Evolutionary conservation across 345 rosid species (phyloP), one percentile per base, ranked within the genome.

Genomic region (Triadica sebifera): DNA sequence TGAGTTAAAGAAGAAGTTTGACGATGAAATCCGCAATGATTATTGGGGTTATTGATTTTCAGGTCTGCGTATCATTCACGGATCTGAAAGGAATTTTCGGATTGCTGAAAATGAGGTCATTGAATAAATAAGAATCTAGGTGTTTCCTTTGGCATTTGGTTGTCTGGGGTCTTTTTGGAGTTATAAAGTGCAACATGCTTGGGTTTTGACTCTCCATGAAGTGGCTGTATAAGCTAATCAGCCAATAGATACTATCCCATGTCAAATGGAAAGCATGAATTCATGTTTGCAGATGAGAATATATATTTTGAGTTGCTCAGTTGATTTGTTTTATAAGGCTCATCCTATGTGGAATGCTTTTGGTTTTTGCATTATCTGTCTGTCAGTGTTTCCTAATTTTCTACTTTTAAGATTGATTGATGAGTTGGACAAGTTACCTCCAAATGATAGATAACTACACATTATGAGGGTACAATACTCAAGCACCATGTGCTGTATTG

Each of bases 11-110:
- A 85, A 96, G 96, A 89, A 93, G 84, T 93, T 93, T 37, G 99
- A 96, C 75, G 99, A 96, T 34, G 99, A 93, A 81, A 96, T 96
- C 84, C 91, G 99, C 70, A 96, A 96, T 15, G 99, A 96, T 83
- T 53, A 91, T 77, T 96, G 96, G 97, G 99, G 99, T 62, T 96
- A 90, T 69, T 81, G 83, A 80, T 67, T 51, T 22, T 50, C 46
- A 38, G 46, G 66, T 37, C 45, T 62, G 45, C 37, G 12, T 29
- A 29, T 16, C 43, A 62, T 46, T 49, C 45, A 68, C 8, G 37
- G 25, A 15, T 49, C 17, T 15, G 15, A 67, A 24, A 49, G 1
- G 59, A 51, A 68, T 29, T 49, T 51, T 63, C 67, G 8, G 25
- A 16, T 62, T 62, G 66, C 39, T 53, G 43, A 67, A 52, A 50